Conservation (phyloP, 192 early-diverging fungal species). For the Coemansia brasiliensis region DNA sequence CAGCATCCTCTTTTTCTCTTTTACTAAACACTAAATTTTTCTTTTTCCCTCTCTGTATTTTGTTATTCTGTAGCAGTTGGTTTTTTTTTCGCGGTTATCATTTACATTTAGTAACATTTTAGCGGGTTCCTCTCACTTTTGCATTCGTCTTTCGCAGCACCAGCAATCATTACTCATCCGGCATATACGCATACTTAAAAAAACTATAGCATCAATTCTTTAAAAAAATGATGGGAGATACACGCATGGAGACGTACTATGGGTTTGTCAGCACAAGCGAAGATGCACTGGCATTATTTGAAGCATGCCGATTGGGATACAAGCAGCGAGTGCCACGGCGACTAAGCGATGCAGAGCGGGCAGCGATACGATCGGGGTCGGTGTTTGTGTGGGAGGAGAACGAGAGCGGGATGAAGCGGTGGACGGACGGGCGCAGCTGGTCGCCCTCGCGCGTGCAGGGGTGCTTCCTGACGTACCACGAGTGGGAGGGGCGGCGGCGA, state of each 20-base stretch:
- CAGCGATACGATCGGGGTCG: slow-evolving; percentile 77
- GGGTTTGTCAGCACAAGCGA: slow-evolving; percentile 84
- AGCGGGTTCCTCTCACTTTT: not conserved
- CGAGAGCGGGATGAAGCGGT: slow-evolving; percentile 87
- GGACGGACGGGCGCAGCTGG: slow-evolving; percentile 92
- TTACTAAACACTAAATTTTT: slow-evolving; percentile 5
- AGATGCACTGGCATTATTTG: slow-evolving; percentile 86
- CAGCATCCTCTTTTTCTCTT: slow-evolving; percentile 2
- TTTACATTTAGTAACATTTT: slow-evolving; percentile 3
- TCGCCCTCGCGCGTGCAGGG: slow-evolving; percentile 84
- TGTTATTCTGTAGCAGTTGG: slow-evolving; percentile 12
- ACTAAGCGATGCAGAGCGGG: slow-evolving; percentile 80
- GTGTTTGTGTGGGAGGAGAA: slow-evolving; percentile 91
- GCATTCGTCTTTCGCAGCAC: not conserved
- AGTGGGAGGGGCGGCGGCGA: slow-evolving; percentile 69
- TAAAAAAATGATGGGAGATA: slow-evolving; percentile 35
- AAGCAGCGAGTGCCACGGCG: slow-evolving; percentile 78
- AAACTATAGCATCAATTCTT: no score
- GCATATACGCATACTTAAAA: slow-evolving; percentile 5
- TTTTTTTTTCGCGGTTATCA: slow-evolving; percentile 3
- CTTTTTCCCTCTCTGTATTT: slow-evolving; percentile 6
- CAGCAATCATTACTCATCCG: not conserved
- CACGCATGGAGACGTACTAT: slow-evolving; percentile 77
- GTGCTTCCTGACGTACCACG: slow-evolving; percentile 87
- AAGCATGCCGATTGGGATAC: slow-evolving; percentile 78